Evolutionary conservation across 2,329 filamentous ascomycete genomes (phyloP).

Genomic region (Oidium heveae): DNA sequence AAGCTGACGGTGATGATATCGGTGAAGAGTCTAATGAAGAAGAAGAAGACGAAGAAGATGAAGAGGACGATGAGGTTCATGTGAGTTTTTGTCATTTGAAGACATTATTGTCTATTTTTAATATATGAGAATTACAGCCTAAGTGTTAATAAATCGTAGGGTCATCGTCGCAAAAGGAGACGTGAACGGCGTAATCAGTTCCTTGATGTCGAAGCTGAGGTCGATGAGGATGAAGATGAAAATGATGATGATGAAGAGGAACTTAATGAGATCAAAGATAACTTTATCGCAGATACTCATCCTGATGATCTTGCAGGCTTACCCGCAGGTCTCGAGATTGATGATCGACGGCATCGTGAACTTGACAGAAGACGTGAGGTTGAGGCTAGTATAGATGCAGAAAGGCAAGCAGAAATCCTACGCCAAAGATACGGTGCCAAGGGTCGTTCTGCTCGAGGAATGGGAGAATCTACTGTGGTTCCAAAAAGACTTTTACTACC

Average conservation of each 20-base stretch:
- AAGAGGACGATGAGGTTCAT: slow-evolving; percentile 19
- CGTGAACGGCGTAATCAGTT: slow-evolving; percentile 59
- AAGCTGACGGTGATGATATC: slow-evolving; percentile 16
- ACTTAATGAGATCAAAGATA: slow-evolving; percentile 48
- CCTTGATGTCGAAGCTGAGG: slow-evolving; percentile 94
- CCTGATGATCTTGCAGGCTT: slow-evolving; percentile 67
- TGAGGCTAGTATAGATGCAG: slow-evolving; percentile 70
- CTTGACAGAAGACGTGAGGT: slow-evolving; percentile 79
- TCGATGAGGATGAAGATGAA: slow-evolving; percentile 79
- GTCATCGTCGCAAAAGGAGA: slow-evolving; percentile 54
- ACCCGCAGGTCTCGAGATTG: slow-evolving; percentile 48
- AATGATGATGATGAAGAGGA: slow-evolving; percentile 77
- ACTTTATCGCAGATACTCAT: slow-evolving; percentile 72
- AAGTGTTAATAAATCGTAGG: slow-evolving; percentile 15
- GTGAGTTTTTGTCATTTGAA: slow-evolving; percentile 1
- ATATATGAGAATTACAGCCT: slow-evolving; percentile 6
- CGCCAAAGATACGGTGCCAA: slow-evolving; percentile 73
- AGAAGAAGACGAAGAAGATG: slow-evolving; percentile 19
- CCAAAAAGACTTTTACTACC: slow-evolving; percentile 72
- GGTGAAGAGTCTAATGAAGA: slow-evolving; percentile 15
- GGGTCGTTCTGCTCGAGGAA: slow-evolving; percentile 39
- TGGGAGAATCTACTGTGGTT: slow-evolving; percentile 48
- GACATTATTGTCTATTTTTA: slow-evolving; percentile 6
- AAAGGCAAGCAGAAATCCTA: slow-evolving; percentile 71
- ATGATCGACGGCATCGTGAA: slow-evolving; percentile 81